Evolutionary conservation across 768 basidiomycete genomes (phyloP).

Genomic region (Tulasnella calospora): DNA sequence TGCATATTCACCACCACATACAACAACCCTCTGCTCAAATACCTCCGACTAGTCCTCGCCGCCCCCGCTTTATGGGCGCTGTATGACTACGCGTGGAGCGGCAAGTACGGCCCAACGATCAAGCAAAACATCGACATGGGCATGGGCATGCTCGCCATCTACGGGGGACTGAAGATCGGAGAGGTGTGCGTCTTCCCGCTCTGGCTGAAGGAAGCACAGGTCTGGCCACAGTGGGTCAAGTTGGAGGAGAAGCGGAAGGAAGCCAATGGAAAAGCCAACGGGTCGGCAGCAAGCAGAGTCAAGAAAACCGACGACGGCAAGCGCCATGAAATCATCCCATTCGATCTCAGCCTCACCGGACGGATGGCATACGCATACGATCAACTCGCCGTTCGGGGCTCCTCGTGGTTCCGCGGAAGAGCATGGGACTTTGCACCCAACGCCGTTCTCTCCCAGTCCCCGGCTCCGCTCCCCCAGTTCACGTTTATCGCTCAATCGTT

Average conservation of each 20-base stretch:
- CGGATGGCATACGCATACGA: slow-evolving; percentile 18
- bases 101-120: neutral
- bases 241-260: neutral
- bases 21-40: neutral
- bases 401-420: neutral
- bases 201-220: neutral
- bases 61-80: neutral
- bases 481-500: neutral
- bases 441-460: neutral
- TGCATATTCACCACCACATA: slow-evolving; percentile 20
- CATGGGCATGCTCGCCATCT: slow-evolving; percentile 11
- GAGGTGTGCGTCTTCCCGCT: slow-evolving; percentile 11
- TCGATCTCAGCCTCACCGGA: neutral
- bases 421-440: slow-evolving; percentile 11
- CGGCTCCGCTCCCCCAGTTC: neutral
- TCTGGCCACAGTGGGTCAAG: slow-evolving; percentile 19
- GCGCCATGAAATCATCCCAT: neutral
- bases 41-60: slow-evolving; percentile 6
- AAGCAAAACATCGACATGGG: slow-evolving; percentile 12
- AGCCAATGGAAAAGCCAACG: neutral
- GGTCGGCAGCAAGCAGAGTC: neutral
- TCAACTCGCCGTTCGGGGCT: neutral
- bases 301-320: neutral
- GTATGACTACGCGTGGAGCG: slow-evolving; percentile 3
- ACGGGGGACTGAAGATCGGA: neutral